These are phyloP conservation scores for Arabis hirsuta DNA, from an alignment of 345 rosid genomes.

Conservation along the genomic window DNA sequence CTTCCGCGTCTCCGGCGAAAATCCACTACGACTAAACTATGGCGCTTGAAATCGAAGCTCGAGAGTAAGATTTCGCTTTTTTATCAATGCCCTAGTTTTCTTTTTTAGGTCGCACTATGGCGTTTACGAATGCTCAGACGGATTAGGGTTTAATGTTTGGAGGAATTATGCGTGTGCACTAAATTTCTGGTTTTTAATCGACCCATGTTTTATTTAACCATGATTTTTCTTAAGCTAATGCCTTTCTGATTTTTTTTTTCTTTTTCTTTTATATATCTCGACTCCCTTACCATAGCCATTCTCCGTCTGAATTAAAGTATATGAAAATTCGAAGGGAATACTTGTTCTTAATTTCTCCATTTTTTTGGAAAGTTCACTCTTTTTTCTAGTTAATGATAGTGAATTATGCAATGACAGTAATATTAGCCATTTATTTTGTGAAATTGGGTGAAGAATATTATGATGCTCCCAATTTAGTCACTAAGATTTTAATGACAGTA, in stretches of 20 bases:
- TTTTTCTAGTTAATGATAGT: not conserved
- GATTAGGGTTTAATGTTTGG: slow-evolving; percentile 30
- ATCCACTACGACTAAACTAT: slow-evolving; percentile 43
- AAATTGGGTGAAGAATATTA: not conserved
- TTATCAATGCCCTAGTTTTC: not conserved
- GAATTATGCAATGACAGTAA: not conserved
- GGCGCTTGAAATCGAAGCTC: slow-evolving; percentile 95
- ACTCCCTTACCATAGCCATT: too few species aligned
- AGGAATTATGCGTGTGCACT: not conserved
- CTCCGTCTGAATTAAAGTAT: too few species aligned
- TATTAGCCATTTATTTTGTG: not conserved
- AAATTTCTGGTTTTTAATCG: not conserved
- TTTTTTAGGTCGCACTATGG: not conserved
- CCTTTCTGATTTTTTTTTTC: slow-evolving; percentile 4
- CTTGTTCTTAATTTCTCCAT: too few species aligned
- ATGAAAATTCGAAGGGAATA: too few species aligned
- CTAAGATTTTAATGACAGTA: not conserved
- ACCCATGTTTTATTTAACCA: not conserved
- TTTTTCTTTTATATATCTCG: too few species aligned
- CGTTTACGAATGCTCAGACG: slow-evolving; percentile 19
- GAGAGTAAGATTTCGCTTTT: slow-evolving; percentile 63
- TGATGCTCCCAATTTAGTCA: slow-evolving; percentile 6
- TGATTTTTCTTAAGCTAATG: slow-evolving; percentile 8
- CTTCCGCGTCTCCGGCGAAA: slow-evolving; percentile 36
- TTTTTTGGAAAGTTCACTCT: too few species aligned